phyloP scores from a whole-genome alignment of 2,329 filamentous ascomycete genomes.

The Trichocomaceae sp. region DNA sequence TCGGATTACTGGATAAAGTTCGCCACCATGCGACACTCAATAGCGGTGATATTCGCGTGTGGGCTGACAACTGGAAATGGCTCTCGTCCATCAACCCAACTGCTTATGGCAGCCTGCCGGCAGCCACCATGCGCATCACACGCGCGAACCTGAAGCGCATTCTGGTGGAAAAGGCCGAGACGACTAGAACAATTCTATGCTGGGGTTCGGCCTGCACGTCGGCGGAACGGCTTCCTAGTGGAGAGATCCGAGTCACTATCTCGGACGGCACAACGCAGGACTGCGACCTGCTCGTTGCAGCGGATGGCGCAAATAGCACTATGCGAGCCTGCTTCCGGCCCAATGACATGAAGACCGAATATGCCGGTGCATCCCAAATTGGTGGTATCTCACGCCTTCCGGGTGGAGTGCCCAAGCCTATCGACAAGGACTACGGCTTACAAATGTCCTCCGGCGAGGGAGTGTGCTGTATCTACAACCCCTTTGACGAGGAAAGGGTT shows the following conservation, averaged over 20 bases:
- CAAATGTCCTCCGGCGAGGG: slow-evolving; percentile 34
- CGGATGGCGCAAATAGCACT: slow-evolving; percentile 42
- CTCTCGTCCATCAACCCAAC: slow-evolving; percentile 9
- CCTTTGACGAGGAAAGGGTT: slow-evolving; percentile 34
- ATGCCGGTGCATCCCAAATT: slow-evolving; percentile 36
- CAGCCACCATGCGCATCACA: slow-evolving; percentile 5
- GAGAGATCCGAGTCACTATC: slow-evolving; percentile 18
- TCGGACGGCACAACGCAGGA: slow-evolving; percentile 37
- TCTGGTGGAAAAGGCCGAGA: not conserved
- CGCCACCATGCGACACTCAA: not conserved
- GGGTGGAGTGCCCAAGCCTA: slow-evolving; percentile 25
- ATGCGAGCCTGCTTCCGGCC: slow-evolving; percentile 36
- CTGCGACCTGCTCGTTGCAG: slow-evolving; percentile 40
- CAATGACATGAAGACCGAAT: slow-evolving; percentile 31
- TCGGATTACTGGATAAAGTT: not conserved
- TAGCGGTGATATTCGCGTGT: slow-evolving; percentile 6
- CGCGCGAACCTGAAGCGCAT: slow-evolving; percentile 5
- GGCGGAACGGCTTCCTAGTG: slow-evolving; percentile 4
- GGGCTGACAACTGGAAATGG: slow-evolving; percentile 7
- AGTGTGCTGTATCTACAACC: slow-evolving; percentile 40
- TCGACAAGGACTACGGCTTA: slow-evolving; percentile 34
- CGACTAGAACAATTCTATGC: not conserved
- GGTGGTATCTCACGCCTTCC: slow-evolving; percentile 34
- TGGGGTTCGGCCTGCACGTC: slow-evolving; percentile 7
- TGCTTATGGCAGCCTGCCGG: not conserved